phyloP scores from a whole-genome alignment of 305 asterid genomes.

The Plantago lanceolata region DNA sequence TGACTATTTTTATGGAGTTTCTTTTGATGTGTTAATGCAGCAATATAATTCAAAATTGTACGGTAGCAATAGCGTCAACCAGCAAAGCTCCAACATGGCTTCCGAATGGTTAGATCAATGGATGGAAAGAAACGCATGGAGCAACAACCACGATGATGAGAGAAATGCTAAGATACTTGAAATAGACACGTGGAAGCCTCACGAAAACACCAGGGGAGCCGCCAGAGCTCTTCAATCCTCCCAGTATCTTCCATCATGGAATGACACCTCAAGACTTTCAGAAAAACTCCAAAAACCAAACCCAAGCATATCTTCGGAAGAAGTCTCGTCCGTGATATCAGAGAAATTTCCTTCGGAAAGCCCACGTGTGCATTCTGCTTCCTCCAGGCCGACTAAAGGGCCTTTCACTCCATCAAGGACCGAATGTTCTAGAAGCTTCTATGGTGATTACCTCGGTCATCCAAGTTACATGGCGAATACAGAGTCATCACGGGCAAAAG shows the following conservation, averaged over 20 bases:
- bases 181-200: slow-evolving; percentile 79
- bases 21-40: slow-evolving; percentile 32
- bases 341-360: slow-evolving; percentile 24
- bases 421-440: slow-evolving; percentile 57
- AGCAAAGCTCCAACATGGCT: slow-evolving; percentile 36
- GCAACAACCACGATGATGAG: slow-evolving; percentile 47
- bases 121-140: slow-evolving; percentile 71
- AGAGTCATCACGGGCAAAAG: slow-evolving; percentile 69
- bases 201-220: slow-evolving; percentile 28
- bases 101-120: slow-evolving; percentile 66
- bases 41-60: slow-evolving; percentile 43
- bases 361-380: slow-evolving; percentile 45
- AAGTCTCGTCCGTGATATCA: slow-evolving; percentile 41
- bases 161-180: slow-evolving; percentile 76
- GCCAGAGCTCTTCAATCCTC: slow-evolving; percentile 35
- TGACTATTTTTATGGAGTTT: not conserved
- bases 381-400: slow-evolving; percentile 55
- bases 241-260: slow-evolving; percentile 45
- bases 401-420: slow-evolving; percentile 47
- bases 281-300: slow-evolving; percentile 46
- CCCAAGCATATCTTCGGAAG: slow-evolving; percentile 58
- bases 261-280: slow-evolving; percentile 34
- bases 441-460: slow-evolving; percentile 52
- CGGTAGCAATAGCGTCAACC: slow-evolving; percentile 27
- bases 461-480: slow-evolving; percentile 86